Evolutionary conservation across 1,139 yeast species (phyloP), one percentile per base, ranked within the genome.

Genomic region (Candida tetrigidarum): DNA sequence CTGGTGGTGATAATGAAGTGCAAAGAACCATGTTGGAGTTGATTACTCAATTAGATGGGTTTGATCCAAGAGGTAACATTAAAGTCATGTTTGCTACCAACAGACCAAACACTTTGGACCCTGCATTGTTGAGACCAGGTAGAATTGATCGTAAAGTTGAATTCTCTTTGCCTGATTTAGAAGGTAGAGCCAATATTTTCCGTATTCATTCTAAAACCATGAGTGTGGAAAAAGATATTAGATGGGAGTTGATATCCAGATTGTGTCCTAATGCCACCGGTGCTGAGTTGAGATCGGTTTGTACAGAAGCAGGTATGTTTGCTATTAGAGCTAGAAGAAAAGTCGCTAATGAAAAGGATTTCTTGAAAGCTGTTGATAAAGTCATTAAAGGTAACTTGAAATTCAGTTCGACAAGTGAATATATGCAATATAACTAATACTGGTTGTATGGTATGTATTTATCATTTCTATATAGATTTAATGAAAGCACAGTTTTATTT

Each of bases 1-100:
- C 98, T 15, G 99, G 99, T 57, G 99, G 99, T 58, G 99, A 93
- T 68, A 93, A 92, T 64, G 99, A 93, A 74, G 99, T 93, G 45
- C 99, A 93, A 71, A 83, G 99, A 75, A 93, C 99, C 45, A 93
- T 93, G 99, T 81, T 93, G 81, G 99, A 93, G 68, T 81, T 93
- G 59, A 92, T 93, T 63, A 91, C 98, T 34, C 99, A 93, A 67
- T 77, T 93, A 60, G 99, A 93, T 68, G 99, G 99, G 46, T 93
- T 93, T 66, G 99, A 93, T 62, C 96, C 99, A 49, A 85, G 98
- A 69, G 98, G 98, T 60, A 93, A 93, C 67, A 93, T 93, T 67
- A 93, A 93, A 74, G 99, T 93, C 46, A 93, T 93, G 98, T 93
- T 93, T 71, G 99, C 99, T 39, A 93, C 99, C 16, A 93, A 95